Base-by-base conservation (phyloP, 345 rosid genomes). In the Pelargonium nanum region DNA sequence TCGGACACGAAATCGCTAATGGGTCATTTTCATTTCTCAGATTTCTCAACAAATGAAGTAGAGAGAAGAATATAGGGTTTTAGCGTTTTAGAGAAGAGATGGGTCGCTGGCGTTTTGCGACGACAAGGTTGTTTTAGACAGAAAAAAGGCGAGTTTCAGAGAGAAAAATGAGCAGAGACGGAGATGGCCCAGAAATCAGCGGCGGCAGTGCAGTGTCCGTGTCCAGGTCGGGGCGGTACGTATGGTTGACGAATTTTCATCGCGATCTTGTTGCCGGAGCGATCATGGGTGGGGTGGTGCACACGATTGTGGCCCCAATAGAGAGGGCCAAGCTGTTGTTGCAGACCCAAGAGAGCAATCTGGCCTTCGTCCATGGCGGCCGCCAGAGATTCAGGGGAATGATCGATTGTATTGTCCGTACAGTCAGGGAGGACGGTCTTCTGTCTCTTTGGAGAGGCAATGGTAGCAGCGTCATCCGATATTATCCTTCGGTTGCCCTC, bases 361-460 rank as follows among this genome's bases (percentile, higher is more conserved):
- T 90, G 53, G 94, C 99, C 24, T 76, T 93, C 65, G 77, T 84
- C 1, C 85, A 78, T 10, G 74, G 82, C 24, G 87, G 99, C 19
- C 77, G 78, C 52, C 71, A 66, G 73, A 83, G 75, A 74, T 93
- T 89, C 70, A 80, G 84, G 73, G 99, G 97, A 26, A 87, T 89
- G 99, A n/a, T 84, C 40, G 99, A 93, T 82, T 85, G 91, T 65
- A 87, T 93, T 65, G 73, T 64, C 69, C 89, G 96, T 19, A 93
- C 89, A 0, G 83, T 89, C 12, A 77, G 78, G 25, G 99, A 93
- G 76, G 99, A 93, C 68, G 97, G 97, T 4, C 60, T 83, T 64
- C 70, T 85, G 4, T 93, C 97, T 32, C 76, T 93, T 1, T 93
- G 99, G 99, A 81, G 99, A 75, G 99, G 99, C 74, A 93, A 93